Evolutionary conservation across 2,329 filamentous ascomycete genomes (phyloP).

Genomic region (Helicocarpus griseus): DNA sequence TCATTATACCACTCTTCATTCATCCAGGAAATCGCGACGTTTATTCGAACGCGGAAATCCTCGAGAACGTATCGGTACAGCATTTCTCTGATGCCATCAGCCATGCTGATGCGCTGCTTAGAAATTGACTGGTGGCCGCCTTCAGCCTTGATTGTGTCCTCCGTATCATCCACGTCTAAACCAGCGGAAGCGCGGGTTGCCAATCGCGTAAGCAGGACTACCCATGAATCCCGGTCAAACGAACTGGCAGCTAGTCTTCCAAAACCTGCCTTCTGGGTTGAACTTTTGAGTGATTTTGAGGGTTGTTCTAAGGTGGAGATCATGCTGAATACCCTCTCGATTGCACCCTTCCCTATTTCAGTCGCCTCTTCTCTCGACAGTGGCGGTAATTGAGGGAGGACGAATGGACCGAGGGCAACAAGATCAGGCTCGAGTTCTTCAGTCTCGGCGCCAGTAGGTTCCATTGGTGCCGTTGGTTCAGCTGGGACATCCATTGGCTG

Average conservation of each 20-base stretch:
- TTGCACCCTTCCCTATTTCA: constrained; percentile 64
- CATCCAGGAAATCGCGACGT: constrained; percentile 85
- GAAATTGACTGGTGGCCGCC: constrained; percentile 12
- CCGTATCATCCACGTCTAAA: constrained; percentile 43
- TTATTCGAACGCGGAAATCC: constrained; percentile 82
- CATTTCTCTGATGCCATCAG: constrained; percentile 64
- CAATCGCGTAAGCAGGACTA: constrained; percentile 74
- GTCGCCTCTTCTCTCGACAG: constrained; percentile 62
- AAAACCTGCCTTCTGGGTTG: constrained; percentile 53
- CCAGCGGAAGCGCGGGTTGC: constrained; percentile 69
- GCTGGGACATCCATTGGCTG: constrained; percentile 52
- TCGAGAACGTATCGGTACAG: constrained; percentile 81
- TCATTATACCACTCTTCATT: constrained; percentile 99
- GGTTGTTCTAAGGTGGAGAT: constrained; percentile 64
- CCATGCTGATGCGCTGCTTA: constrained; percentile 28
- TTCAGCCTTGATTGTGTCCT: constrained; percentile 21
- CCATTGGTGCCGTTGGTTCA: constrained; percentile 44
- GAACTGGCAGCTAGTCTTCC: constrained; percentile 74
- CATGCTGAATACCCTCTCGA: constrained; percentile 68
- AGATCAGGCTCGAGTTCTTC: constrained; percentile 56
- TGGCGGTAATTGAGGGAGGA: constrained; percentile 64
- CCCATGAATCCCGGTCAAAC: constrained; percentile 81
- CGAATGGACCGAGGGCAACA: constrained; percentile 62
- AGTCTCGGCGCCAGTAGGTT: constrained; percentile 61
- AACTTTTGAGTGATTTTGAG: constrained; percentile 41